Conservation (phyloP, 495 filamentous ascomycete genomes). For the Penicillium subrubescens region DNA sequence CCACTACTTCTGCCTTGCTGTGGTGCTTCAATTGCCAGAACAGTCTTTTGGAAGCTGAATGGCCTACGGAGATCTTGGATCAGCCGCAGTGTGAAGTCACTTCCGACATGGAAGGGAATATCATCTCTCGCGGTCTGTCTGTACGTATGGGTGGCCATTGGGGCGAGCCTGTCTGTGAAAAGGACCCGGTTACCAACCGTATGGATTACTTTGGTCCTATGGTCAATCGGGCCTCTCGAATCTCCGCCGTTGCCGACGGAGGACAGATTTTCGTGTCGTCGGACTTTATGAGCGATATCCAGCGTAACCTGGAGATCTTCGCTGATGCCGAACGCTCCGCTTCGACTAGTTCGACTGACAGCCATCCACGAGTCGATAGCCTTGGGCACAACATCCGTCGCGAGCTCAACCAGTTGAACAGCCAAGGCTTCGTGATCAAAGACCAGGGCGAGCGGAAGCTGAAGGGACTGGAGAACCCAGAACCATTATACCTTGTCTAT, state of each 20-base stretch:
- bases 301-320: slow-evolving; percentile 84
- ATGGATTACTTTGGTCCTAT: slow-evolving; percentile 99
- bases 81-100: slow-evolving; percentile 82
- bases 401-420: slow-evolving; percentile 83
- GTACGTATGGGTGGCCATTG: slow-evolving; percentile 98
- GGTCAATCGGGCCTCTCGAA: slow-evolving; percentile 95
- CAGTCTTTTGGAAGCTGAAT: slow-evolving; percentile 80
- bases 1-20: slow-evolving; percentile 86
- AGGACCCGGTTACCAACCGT: slow-evolving; percentile 90
- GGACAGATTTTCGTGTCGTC: slow-evolving; percentile 95
- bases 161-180: slow-evolving; percentile 91
- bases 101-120: slow-evolving; percentile 78
- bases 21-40: slow-evolving; percentile 96
- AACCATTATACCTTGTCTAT: slow-evolving; percentile 91
- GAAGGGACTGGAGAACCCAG: slow-evolving; percentile 96
- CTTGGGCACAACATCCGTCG: slow-evolving; percentile 70
- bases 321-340: slow-evolving; percentile 71
- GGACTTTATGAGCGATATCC: slow-evolving; percentile 95
- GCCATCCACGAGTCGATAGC: slow-evolving; percentile 60
- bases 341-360: slow-evolving; percentile 70
- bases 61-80: slow-evolving; percentile 90
- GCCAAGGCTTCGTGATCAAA: slow-evolving; percentile 95
- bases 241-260: slow-evolving; percentile 92
- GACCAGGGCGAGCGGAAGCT: slow-evolving; percentile 91
- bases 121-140: slow-evolving; percentile 90